Base-by-base conservation (phyloP, 208 protist species). In the Zelonia costaricensis region DNA sequence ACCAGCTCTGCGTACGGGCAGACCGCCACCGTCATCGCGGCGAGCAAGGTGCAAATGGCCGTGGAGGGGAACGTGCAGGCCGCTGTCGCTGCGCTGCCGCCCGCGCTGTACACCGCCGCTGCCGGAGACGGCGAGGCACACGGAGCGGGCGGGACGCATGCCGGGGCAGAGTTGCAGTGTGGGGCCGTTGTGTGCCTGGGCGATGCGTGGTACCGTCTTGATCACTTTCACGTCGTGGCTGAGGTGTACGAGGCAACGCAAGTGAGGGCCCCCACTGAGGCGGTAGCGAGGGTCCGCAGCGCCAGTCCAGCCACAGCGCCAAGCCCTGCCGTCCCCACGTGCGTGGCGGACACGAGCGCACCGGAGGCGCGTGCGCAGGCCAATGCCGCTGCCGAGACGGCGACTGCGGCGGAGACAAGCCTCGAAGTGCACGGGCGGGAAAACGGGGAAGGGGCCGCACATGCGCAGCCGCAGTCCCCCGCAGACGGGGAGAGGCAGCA, bases 231-330 rank as follows among this genome's bases (percentile, higher is more conserved):
- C 56, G 72, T 76, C 16, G 81, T 79, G n/a, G 74, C 88, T 12
- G 84, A 91, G 55, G 85, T 87, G 25, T 94, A 88, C 56, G 84
- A 88, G 61, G 82, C 78, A 10, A 55, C 69, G 16, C 77, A 82
- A 27, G 66, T 76, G 33, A 30, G 62, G 22, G 31, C 43, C 7
- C 58, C 30, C 3, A 25, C 69, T 20, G 27, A 45, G 16, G 30
- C 49, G 22, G 22, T 30, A 44, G 49, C 16, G 38, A 52, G 13
- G 9, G 18, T 20, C 10, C 12, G 31, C 33, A 40, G 8, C 30
- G n/a, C 13, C 28, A 39, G 4, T 6, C 25, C 42, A 51, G 27
- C 4, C 43, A 39, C 16, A 1, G 38, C n/a, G n/a, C n/a, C n/a
- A n/a, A n/a, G n/a, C n/a, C n/a, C n/a, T n/a, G n/a, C n/a, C n/a